Conservation (phyloP, 2,329 filamentous ascomycete genomes). For the Colletotrichum liriopes region DNA sequence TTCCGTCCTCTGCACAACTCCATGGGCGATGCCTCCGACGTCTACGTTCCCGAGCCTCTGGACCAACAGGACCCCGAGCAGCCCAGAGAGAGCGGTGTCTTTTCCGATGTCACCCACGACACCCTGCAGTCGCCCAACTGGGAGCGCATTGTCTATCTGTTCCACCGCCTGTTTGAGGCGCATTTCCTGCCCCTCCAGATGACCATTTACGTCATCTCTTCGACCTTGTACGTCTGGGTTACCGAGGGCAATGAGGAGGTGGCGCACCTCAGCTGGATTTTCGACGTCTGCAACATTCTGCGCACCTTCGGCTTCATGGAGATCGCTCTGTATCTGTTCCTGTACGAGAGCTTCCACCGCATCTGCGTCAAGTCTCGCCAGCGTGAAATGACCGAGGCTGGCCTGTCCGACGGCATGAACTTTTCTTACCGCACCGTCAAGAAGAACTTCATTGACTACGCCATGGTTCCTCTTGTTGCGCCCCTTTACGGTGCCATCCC, state of each 20-base stretch:
- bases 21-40: slow-evolving; percentile 62
- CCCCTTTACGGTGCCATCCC: slow-evolving; percentile 79
- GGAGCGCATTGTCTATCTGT: slow-evolving; percentile 71
- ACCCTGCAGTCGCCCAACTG: slow-evolving; percentile 68
- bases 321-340: slow-evolving; percentile 74
- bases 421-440: slow-evolving; percentile 73
- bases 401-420: slow-evolving; percentile 75
- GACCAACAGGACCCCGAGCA: slow-evolving; percentile 58
- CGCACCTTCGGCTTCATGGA: slow-evolving; percentile 74
- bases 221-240: slow-evolving; percentile 71
- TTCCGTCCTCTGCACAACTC: slow-evolving; percentile 71
- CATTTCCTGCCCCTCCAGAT: slow-evolving; percentile 81
- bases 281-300: slow-evolving; percentile 72
- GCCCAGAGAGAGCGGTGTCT: slow-evolving; percentile 65
- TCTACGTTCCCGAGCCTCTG: slow-evolving; percentile 64
- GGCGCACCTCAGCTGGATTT: slow-evolving; percentile 71
- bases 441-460: slow-evolving; percentile 74
- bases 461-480: slow-evolving; percentile 77
- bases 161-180: slow-evolving; percentile 80
- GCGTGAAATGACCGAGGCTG: slow-evolving; percentile 77
- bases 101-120: slow-evolving; percentile 69
- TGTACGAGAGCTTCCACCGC: slow-evolving; percentile 79
- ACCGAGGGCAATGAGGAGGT: slow-evolving; percentile 67
- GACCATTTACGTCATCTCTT: slow-evolving; percentile 75
- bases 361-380: slow-evolving; percentile 73